These are phyloP conservation scores for Penicillium brasilianum DNA, from an alignment of 2,329 filamentous ascomycete genomes.

Conservation along the genomic window DNA sequence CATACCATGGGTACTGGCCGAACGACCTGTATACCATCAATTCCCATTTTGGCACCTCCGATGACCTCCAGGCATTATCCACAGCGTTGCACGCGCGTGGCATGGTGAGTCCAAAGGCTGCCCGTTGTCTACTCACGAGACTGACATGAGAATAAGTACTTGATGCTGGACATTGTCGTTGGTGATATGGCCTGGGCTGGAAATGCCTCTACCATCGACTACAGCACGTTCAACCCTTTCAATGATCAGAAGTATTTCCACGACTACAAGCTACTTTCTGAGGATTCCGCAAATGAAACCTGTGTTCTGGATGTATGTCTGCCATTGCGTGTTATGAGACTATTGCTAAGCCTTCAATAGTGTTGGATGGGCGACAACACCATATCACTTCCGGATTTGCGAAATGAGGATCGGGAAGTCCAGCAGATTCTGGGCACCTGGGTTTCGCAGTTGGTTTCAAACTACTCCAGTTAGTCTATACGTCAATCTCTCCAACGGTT, in stretches of 20 bases:
- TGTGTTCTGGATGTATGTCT: constrained; percentile 19
- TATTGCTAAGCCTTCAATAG: constrained; percentile 11
- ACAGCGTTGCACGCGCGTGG: constrained; percentile 59
- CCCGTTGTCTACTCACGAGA: background rate
- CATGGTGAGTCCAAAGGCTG: constrained; percentile 45
- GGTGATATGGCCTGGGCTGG: constrained; percentile 28
- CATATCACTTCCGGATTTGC: constrained; percentile 54
- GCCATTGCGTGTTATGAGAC: background rate
- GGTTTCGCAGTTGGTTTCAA: constrained; percentile 48
- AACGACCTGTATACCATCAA: constrained; percentile 57
- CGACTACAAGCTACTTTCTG: constrained; percentile 21
- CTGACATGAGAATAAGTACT: constrained; percentile 39
- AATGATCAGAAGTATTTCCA: constrained; percentile 36
- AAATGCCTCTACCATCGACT: constrained; percentile 29
- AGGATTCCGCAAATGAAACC: constrained; percentile 10
- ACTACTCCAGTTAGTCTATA: constrained; percentile 43
- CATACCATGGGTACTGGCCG: constrained; percentile 19
- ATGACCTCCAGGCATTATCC: constrained; percentile 64
- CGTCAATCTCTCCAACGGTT: background rate
- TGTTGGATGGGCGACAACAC: constrained; percentile 61
- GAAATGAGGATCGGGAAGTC: constrained; percentile 51
- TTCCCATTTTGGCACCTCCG: constrained; percentile 61
- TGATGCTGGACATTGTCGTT: constrained; percentile 64
- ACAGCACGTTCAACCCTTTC: constrained; percentile 35
- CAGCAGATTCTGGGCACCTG: constrained; percentile 49